phyloP scores from a whole-genome alignment of 345 rosid genomes.

The Melaleuca quinquenervia region DNA sequence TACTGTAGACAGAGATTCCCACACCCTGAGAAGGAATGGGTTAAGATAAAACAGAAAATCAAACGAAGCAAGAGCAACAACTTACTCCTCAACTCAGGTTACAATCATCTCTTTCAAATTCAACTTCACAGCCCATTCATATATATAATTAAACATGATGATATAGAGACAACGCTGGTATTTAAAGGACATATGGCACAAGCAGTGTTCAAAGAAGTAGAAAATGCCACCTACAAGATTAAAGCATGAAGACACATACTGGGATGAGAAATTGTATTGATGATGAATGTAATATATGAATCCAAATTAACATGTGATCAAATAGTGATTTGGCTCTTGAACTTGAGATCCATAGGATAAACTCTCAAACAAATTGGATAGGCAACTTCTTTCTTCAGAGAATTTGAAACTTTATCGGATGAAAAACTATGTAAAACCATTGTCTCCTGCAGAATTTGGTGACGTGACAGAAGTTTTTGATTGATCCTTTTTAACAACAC shows the following conservation, averaged over 20 bases:
- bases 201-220: neutral
- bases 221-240: neutral
- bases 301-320: neutral
- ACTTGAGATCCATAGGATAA: neutral
- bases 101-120: neutral
- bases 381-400: neutral
- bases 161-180: neutral
- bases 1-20: slow-evolving; percentile 65
- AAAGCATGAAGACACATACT: neutral
- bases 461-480: neutral
- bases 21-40: slow-evolving; percentile 35
- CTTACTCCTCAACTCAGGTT: neutral
- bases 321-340: neutral
- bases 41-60: neutral
- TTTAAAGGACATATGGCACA: neutral
- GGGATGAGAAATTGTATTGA: neutral
- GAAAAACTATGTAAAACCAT: neutral
- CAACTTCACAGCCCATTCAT: neutral
- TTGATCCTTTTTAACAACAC: neutral
- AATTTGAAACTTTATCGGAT: neutral
- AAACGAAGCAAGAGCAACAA: neutral
- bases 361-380: neutral
- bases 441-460: neutral
- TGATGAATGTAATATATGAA: neutral
- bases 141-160: neutral